Evolutionary conservation across 2,329 filamentous ascomycete genomes (phyloP).

Genomic region (Madurella fahalii): DNA sequence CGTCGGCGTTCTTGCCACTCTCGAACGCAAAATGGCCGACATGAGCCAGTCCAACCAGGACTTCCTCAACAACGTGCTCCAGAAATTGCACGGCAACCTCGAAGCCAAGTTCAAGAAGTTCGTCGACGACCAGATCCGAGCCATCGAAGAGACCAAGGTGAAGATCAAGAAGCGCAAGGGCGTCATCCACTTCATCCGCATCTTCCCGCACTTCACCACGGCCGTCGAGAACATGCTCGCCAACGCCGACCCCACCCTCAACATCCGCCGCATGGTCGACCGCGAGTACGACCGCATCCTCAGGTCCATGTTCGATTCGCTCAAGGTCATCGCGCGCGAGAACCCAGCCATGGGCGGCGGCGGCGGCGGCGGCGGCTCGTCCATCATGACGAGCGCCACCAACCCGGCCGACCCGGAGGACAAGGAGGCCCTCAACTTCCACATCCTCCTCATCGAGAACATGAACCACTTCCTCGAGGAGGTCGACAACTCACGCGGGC

Average conservation of each 20-base stretch:
- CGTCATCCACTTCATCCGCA: conserved; percentile 89
- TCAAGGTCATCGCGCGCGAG: conserved; percentile 85
- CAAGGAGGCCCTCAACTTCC: conserved; percentile 94
- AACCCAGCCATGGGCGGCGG: conserved; percentile 50
- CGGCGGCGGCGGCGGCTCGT: conserved; percentile 26
- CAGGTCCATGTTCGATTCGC: conserved; percentile 93
- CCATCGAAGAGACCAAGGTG: conserved; percentile 96
- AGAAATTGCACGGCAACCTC: conserved; percentile 72
- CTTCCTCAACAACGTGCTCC: conserved; percentile 72
- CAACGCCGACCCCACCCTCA: conserved; percentile 51
- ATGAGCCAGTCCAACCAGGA: conserved; percentile 91
- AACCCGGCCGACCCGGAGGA: conserved; percentile 65
- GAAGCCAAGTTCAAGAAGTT: conserved; percentile 79
- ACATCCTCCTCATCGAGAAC: conserved; percentile 96
- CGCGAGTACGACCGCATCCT: conserved; percentile 84
- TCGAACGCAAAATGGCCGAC: conserved; percentile 75
- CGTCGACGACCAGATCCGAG: conserved; percentile 89
- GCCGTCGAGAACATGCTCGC: conserved; percentile 81
- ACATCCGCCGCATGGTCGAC: conserved; percentile 74
- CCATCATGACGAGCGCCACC: conserved; percentile 17
- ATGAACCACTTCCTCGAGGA: conserved; percentile 98
- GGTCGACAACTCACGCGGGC: conserved; percentile 68
- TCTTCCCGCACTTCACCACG: conserved; percentile 82
- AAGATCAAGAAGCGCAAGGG: conserved; percentile 99
- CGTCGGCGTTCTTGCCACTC: conserved; percentile 74